Base-by-base conservation (phyloP, 768 basidiomycete species). In the Leccinum boreale region DNA sequence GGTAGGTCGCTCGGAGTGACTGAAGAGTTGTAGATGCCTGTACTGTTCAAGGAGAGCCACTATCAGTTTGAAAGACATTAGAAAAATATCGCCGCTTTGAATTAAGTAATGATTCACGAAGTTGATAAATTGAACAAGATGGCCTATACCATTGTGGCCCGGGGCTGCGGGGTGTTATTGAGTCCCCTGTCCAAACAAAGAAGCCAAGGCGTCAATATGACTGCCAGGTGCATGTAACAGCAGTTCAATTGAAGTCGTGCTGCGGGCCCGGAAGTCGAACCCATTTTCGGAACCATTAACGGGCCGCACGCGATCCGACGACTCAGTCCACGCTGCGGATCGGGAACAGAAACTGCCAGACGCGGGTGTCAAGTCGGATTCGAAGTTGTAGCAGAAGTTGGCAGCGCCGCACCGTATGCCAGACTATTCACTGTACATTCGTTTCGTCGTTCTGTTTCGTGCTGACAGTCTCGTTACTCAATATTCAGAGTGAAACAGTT, bases 21-120 rank as follows among this genome's bases (percentile, higher is more conserved):
- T 2, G 80, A 81, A 5, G 78, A 73, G 48, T 77, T 73, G 64
- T 81, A 81, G 28, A 81, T 66, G 6, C 79, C 79, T n/a, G 59
- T 61, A 29, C 28, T 23, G 24, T 49, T 50, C 45, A 56, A 45
- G 21, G 55, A 35, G 26, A 58, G 49, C n/a, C 52, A 55, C 58
- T 69, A 35, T 45, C 21, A 39, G n/a, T 29, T 55, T 23, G 24
- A 28, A 35, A 45, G 33, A 19, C 46, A 26, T 47, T 23, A 21
- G 11, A 5, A 29, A 33, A 55, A 19, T 53, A 23, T 54, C 17
- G 17, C 7, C 14, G 3, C 19, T 47, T 14, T 26, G 15, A 15
- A 47, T 44, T 12, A 12, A n/a, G n/a, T n/a, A n/a, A 12, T 21
- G 19, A n/a, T n/a, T n/a, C 6, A 42, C 19, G 12, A 17, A 33